Conservation (phyloP, 139 green algal species). For the Ettlia oleoabundans region DNA sequence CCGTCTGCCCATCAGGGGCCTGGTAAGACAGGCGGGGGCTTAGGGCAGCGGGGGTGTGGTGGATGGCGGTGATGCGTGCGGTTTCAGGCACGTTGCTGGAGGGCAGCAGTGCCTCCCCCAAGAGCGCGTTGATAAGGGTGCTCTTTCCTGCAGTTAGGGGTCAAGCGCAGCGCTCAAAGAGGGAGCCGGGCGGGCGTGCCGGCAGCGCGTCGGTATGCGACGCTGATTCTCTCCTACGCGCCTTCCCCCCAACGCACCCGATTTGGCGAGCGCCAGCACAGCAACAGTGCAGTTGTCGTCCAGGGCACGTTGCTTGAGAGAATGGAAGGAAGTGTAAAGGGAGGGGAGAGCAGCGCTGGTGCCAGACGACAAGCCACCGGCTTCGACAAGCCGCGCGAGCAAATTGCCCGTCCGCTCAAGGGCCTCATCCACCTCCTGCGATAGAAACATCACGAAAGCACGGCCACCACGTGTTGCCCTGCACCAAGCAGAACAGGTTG, state of each 20-base stretch:
- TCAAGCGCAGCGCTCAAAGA: neutral
- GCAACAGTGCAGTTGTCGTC: slow-evolving; percentile 50
- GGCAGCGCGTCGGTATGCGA: too few species aligned
- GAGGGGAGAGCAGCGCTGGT: neutral
- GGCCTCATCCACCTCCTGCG: too few species aligned
- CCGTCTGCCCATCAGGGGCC: neutral
- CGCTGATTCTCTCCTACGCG: too few species aligned
- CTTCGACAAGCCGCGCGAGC: neutral
- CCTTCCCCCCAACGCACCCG: too few species aligned
- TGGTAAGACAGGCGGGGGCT: neutral
- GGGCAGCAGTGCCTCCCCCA: slow-evolving; percentile 61
- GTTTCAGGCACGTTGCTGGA: slow-evolving; percentile 80
- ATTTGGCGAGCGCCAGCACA: slow-evolving; percentile 68
- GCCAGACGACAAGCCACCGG: neutral
- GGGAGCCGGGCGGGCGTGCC: too few species aligned
- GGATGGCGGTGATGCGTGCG: slow-evolving; percentile 56
- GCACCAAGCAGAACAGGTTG: too few species aligned
- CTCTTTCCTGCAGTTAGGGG: slow-evolving; percentile 66
- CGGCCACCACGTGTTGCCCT: too few species aligned
- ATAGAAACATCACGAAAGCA: too few species aligned
- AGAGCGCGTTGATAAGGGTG: slow-evolving; percentile 75
- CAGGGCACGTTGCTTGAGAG: slow-evolving; percentile 38
- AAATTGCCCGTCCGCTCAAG: too few species aligned
- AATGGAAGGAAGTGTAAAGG: neutral
- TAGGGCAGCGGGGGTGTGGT: slow-evolving; percentile 29